Evolutionary conservation across 192 early-diverging fungal species (phyloP), one percentile per base, ranked within the genome.

Genomic region (Backusella circina): DNA sequence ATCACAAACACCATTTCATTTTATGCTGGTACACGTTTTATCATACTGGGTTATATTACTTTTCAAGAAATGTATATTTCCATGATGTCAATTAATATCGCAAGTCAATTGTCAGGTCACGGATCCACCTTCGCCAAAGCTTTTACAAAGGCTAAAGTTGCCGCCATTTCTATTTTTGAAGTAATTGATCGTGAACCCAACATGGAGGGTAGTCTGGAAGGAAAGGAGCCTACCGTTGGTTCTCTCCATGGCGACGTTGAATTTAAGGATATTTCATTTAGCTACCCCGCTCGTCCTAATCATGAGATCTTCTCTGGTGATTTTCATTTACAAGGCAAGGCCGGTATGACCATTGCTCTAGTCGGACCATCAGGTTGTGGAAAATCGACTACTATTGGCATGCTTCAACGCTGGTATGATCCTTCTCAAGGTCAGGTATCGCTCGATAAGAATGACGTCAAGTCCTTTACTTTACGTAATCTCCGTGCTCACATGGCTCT

Each of bases 341-440:
- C 91, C 12, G 93, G 93, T 33, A 80, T 86, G 79, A 96, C 93
- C 6, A 87, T 98, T 65, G 96, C 96, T 8, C 75, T 98, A 33
- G 95, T 96, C 3, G 96, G 96, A 2, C 84, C 90, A 13, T 94
- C 93, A 6, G 95, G 95, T 21, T 95, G 91, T 39, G 96, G 96
- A 67, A 97, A 97, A 75, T 89, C 87, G 1, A 92, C 92, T 0
- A 86, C 87, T 18, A 84, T 91, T 69, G 85, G 77, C 31, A 80
- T 92, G 70, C 77, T 91, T 31, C 87, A 96, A 79, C 91, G 96
- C 0, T 92, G 91, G 79, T 98, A 98, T 82, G 95, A 98, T 75
- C 76, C 83, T 21, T 32, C 65, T 31, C 76, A 68, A 8, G 96
- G 96, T 31, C 38, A 44, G 21, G 87, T 94, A 32, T 74, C 54